Percentiles rank a stretch among this genome's conserved stretches.
These are phyloP conservation scores for Wallacemonas sp. DNA, from an alignment of 208 protist species.

Conservation along the genomic window DNA sequence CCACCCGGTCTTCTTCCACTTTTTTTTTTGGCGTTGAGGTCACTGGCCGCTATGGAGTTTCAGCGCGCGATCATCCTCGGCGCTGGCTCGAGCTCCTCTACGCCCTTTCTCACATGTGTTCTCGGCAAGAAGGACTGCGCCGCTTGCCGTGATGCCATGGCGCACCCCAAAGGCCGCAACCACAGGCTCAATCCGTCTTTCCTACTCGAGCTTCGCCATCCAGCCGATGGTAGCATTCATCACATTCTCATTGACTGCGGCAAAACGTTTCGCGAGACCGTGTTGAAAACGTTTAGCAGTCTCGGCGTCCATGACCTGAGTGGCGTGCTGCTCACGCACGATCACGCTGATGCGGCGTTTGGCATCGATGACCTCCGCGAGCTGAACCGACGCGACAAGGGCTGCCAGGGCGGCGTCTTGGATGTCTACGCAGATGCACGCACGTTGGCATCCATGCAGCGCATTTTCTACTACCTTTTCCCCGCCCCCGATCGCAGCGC, in stretches of 20 bases:
- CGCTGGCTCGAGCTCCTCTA: constrained; percentile 52
- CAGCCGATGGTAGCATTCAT: constrained; percentile 32
- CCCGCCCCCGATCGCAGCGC: neutral
- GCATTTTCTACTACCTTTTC: constrained; percentile 50
- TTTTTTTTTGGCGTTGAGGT: neutral
- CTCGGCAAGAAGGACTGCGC: constrained; percentile 23
- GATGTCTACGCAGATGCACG: constrained; percentile 33
- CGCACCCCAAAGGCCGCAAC: constrained; percentile 18
- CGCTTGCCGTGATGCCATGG: constrained; percentile 33
- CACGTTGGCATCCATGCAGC: constrained; percentile 28
- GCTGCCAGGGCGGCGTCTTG: constrained; percentile 5
- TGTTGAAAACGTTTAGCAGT: constrained; percentile 43
- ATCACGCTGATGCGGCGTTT: constrained; percentile 68
- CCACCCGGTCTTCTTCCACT: neutral
- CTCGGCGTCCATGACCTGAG: constrained; percentile 41
- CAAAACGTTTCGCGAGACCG: constrained; percentile 71
- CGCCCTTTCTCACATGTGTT: constrained; percentile 45
- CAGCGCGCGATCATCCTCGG: constrained; percentile 47
- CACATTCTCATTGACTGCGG: constrained; percentile 72
- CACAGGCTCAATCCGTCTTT: constrained; percentile 55
- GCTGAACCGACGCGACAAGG: constrained; percentile 27
- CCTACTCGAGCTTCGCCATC: constrained; percentile 54
- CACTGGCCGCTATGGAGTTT: constrained; percentile 32
- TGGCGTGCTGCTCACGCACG: constrained; percentile 71
- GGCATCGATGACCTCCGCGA: constrained; percentile 81